Base-by-base conservation (phyloP, 805 yeast genomes). In the Yarrowia sp. region DNA sequence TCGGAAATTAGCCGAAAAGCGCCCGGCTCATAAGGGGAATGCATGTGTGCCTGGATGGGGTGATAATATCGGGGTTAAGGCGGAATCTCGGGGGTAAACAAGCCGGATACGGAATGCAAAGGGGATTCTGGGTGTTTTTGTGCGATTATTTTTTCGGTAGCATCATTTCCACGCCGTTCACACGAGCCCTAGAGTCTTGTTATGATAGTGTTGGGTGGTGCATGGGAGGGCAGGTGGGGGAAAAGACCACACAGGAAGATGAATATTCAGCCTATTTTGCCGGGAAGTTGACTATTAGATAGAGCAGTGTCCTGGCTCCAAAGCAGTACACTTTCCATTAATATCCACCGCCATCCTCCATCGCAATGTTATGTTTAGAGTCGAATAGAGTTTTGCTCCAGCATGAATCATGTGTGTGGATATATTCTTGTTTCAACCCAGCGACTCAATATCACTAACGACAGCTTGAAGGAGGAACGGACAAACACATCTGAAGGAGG, bases 391-490 rank as follows among this genome's bases (percentile, higher is more conserved):
- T 56, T 56, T 9, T 5, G 16, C 32, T 26, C 32, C 40, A 9
- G 16, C 64, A 56, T 53, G 59, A 19, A 19, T 53, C 59, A 53
- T 53, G 59, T 53, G 45, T 38, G 32, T 38, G 43, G 59, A 53
- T 53, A 38, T 53, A 38, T 53, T 53, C 59, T 53, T 53, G 59
- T 56, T 43, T 56, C 61, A 36, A 52, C 42, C 12, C 16, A 8
- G 19, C 36, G 38, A 55, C 14, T 26, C 3, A 16, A 56, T 43
- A 42, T 26, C 56, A 35, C 16, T 49, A 49, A 19, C 26, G 35
- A 56, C 64, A 56, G 49, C 64, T 43, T 52, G 58, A 52, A 52
- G 26, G 41, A 42, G 40, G 22, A 22, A n/a, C 9, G 32, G 19
- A 12, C 14, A 8, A 22, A 16, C 4, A 53, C 12, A n/a, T 3